Evolutionary conservation across 805 yeast genomes (phyloP).

Genomic region (Kregervanrija fluxuum): DNA sequence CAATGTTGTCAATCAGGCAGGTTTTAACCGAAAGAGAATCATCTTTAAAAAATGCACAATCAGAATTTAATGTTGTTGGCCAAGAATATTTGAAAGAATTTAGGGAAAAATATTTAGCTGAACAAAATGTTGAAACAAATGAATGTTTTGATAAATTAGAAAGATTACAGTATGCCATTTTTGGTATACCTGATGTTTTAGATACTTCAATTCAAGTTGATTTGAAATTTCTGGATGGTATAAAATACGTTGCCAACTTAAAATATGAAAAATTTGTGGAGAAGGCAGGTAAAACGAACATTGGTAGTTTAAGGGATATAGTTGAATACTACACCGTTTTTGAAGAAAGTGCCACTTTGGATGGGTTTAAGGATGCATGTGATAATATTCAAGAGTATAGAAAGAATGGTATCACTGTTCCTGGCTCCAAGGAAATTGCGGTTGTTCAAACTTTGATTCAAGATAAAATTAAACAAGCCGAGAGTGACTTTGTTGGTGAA

Average conservation of each 20-base stretch:
- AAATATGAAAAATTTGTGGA: constrained; percentile 47
- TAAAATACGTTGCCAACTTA: constrained; percentile 60
- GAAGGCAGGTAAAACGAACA: constrained; percentile 31
- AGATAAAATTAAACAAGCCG: constrained; percentile 23
- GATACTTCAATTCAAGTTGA: constrained; percentile 54
- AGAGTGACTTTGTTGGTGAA: constrained; percentile 10
- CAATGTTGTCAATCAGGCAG: constrained; percentile 78
- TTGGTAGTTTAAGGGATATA: constrained; percentile 34
- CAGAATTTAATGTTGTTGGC: constrained; percentile 37
- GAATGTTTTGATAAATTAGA: constrained; percentile 63
- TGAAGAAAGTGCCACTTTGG: constrained; percentile 30
- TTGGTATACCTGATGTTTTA: constrained; percentile 71
- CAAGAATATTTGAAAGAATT: constrained; percentile 49
- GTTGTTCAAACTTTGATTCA: constrained; percentile 30
- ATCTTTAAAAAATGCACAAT: constrained; percentile 54
- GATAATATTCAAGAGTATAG: constrained; percentile 30
- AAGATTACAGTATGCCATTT: constrained; percentile 74
- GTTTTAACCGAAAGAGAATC: constrained; percentile 82
- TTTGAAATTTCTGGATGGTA: constrained; percentile 55
- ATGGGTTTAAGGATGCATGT: constrained; percentile 29
- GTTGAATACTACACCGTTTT: constrained; percentile 30
- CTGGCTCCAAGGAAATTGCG: constrained; percentile 28
- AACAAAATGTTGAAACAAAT: constrained; percentile 45
- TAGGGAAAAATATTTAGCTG: constrained; percentile 46
- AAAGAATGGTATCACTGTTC: constrained; percentile 24